phyloP scores from a whole-genome alignment of 176 grass and related monocot species.

The Musa beccarii region DNA sequence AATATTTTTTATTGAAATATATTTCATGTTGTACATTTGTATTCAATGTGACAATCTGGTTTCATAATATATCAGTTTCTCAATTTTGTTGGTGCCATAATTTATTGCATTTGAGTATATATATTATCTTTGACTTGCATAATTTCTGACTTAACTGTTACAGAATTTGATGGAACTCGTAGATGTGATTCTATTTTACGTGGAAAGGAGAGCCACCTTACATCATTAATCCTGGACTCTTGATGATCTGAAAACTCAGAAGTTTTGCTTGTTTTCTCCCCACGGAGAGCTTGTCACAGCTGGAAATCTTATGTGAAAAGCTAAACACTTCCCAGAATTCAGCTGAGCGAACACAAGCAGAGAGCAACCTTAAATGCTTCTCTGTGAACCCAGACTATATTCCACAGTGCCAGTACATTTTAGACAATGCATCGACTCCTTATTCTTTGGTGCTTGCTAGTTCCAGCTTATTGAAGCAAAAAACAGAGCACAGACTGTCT shows the following conservation, averaged over 20 bases:
- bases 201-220: slow-evolving; percentile 27
- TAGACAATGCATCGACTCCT: slow-evolving; percentile 97
- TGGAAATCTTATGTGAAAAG: slow-evolving; percentile 94
- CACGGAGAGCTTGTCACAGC: slow-evolving; percentile 97
- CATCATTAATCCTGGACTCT: slow-evolving; percentile 49
- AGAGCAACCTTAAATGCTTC: slow-evolving; percentile 93
- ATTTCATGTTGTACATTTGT: slow-evolving; percentile 57
- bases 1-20: slow-evolving; percentile 29
- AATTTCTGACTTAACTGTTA: slow-evolving; percentile 25
- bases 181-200: slow-evolving; percentile 55
- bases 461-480: slow-evolving; percentile 98
- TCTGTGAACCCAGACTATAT: slow-evolving; percentile 98
- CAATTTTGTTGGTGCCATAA: slow-evolving; percentile 41
- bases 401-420: slow-evolving; percentile 95
- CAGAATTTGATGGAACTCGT: slow-evolving; percentile 59
- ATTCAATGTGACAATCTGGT: slow-evolving; percentile 81
- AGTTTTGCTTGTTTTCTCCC: slow-evolving; percentile 39
- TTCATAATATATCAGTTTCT: slow-evolving; percentile 71
- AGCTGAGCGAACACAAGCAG: slow-evolving; percentile 77
- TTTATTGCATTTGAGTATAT: slow-evolving; percentile 42
- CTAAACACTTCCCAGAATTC: slow-evolving; percentile 97
- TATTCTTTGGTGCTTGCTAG: slow-evolving; percentile 95
- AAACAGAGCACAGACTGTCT: slow-evolving; percentile 70
- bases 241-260: slow-evolving; percentile 51
- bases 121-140: slow-evolving; percentile 25